phyloP scores from a whole-genome alignment of 345 rosid species.

The Euphorbia peplus region DNA sequence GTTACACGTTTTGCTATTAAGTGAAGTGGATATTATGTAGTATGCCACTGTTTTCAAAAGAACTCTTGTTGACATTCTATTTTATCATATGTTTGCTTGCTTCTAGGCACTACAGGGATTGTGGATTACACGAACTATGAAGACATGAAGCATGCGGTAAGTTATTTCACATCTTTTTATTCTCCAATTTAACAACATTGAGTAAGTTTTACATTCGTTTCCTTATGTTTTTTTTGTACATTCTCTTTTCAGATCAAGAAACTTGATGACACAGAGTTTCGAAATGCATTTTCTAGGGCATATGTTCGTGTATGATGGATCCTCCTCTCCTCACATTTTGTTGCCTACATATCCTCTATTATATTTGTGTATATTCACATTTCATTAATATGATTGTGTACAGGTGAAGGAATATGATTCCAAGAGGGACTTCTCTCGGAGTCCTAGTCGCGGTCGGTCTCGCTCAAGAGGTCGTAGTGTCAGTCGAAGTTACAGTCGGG shows the following conservation, averaged over 20 bases:
- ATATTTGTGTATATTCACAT: neutral
- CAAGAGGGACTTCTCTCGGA: constrained; percentile 31
- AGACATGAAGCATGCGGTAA: constrained; percentile 37
- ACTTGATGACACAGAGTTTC: constrained; percentile 33
- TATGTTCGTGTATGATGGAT: constrained; percentile 28
- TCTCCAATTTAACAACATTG: neutral
- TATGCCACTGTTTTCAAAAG: neutral
- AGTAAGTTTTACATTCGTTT: neutral
- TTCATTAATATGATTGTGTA: neutral
- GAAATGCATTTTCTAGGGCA: constrained; percentile 34
- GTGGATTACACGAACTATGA: constrained; percentile 38
- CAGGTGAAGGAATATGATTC: constrained; percentile 38
- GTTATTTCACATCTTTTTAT: constrained; percentile 1
- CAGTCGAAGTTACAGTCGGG: constrained; percentile 35
- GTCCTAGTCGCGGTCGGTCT: constrained; percentile 32
- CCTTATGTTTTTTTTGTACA: neutral
- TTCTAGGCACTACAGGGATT: constrained; percentile 36
- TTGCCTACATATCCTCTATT: neutral
- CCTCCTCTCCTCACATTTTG: neutral
- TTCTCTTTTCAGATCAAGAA: constrained; percentile 30
- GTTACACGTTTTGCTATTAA: neutral
- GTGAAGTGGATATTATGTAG: neutral
- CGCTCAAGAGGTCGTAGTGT: constrained; percentile 25
- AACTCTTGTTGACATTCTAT: neutral
- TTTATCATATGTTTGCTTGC: neutral